Conservation (phyloP, 345 rosid species). For the Aquilaria sinensis region DNA sequence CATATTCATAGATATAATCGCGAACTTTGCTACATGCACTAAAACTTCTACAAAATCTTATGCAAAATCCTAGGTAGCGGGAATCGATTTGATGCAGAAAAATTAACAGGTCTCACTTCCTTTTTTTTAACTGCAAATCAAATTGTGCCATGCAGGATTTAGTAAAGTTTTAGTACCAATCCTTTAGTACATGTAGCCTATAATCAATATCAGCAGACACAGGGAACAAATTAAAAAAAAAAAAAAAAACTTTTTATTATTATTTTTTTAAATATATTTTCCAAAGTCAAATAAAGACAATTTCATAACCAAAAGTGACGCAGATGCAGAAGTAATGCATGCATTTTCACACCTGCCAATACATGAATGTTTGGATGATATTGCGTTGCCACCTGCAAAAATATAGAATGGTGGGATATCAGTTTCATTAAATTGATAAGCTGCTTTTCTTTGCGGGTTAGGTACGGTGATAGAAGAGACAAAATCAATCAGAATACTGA, state of each 20-base stretch:
- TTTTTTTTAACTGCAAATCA: no score
- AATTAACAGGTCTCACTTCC: no score
- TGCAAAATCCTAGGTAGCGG: no score
- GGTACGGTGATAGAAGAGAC: not conserved
- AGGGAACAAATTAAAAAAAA: not conserved
- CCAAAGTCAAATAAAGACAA: no score
- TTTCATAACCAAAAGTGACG: no score
- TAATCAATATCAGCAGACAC: not conserved
- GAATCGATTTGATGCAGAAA: no score
- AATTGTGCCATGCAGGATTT: not conserved
- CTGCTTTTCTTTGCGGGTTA: not conserved
- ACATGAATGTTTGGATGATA: slow-evolving; percentile 95
- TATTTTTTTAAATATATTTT: no score
- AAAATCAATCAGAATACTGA: slow-evolving; percentile 24
- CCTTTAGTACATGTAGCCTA: not conserved
- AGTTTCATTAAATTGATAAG: not conserved
- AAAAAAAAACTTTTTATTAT: not conserved
- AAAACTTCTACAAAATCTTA: no score
- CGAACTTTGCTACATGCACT: no score
- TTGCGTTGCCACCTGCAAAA: slow-evolving; percentile 95
- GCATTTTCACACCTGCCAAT: slow-evolving; percentile 76
- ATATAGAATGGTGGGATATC: slow-evolving; percentile 2
- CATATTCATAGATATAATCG: no score
- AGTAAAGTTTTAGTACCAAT: not conserved
- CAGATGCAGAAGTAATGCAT: not conserved